Evolutionary conservation across 768 basidiomycete species (phyloP), one percentile per base, ranked within the genome.

Genomic region (Antrodiella citrinella): DNA sequence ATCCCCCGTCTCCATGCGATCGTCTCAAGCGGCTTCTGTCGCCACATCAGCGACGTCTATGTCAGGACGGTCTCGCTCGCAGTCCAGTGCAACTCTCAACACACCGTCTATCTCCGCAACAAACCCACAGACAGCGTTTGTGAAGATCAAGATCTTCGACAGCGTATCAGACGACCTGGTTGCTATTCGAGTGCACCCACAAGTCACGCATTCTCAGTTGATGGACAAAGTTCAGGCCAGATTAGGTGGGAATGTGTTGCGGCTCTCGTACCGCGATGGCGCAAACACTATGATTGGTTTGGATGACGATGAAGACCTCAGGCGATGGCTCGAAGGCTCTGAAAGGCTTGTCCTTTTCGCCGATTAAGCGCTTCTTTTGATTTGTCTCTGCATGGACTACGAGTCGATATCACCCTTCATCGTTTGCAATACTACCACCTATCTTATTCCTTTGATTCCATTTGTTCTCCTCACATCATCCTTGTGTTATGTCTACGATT

Each of bases 141-240:
- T 98, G 57, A 99, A 98, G 71, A 96, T 99, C 71, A 99, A 99
- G 70, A 91, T 99, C 42, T 96, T 96, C 65, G 90, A 96, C 69
- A 81, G 89, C 35, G 75, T 85, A 50, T 85, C 91, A 21, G 94
- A 98, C 62, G 96, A 99, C 65, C 72, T 98, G 49, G 92, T 98
- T 55, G 96, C 96, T 3, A 96, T 98, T 50, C 84, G 96, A 12
- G 95, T 98, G 23, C 93, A 95, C 62, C 96, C 96, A 20, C 80
- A 77, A 47, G 93, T 98, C 38, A 82, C 87, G 5, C 86, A 89
- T 60, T 71, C 68, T 9, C 91, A 95, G 61, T 73, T 99, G 53
- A 84, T 96, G 75, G 88, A 82, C 46, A 99, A 98, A 70, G 89
- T 97, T 26, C 82, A 91, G 59, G 78, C 86, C 26, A 80, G 96